These are phyloP conservation scores for Musa beccarii DNA, from an alignment of 176 grass and related monocot species.

Conservation along the genomic window DNA sequence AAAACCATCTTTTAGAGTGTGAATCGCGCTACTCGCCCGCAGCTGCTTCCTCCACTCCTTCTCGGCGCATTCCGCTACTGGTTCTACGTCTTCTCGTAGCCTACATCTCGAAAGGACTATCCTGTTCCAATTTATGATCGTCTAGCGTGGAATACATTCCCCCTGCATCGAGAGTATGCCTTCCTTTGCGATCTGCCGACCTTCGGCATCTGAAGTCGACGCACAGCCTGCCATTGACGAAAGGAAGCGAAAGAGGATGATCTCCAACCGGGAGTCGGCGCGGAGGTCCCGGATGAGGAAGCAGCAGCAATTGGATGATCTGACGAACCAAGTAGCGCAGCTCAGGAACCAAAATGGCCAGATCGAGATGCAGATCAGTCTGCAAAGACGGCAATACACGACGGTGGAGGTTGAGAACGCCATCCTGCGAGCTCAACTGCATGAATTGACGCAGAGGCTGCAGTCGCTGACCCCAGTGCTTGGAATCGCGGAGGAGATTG, in stretches of 20 bases:
- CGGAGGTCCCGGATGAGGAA: conserved; percentile 68
- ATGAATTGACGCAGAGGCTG: conserved; percentile 56
- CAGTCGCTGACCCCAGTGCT: conserved; percentile 68
- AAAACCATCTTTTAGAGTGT: neutral
- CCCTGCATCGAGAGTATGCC: neutral
- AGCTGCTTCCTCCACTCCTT: conserved; percentile 86
- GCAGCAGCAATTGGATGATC: conserved; percentile 84
- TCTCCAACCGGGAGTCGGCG: conserved; percentile 89
- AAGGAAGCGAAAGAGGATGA: conserved; percentile 63
- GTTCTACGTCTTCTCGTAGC: conserved; percentile 98
- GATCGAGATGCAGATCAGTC: conserved; percentile 32
- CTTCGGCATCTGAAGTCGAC: neutral
- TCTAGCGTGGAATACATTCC: neutral
- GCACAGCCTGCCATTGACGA: conserved; percentile 22
- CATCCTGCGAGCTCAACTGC: conserved; percentile 38
- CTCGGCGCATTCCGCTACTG: conserved; percentile 95
- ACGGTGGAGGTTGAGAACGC: conserved; percentile 61
- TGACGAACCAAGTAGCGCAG: conserved; percentile 51
- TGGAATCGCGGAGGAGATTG: conserved; percentile 52
- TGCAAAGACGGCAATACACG: conserved; percentile 32
- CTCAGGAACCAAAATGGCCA: conserved; percentile 63
- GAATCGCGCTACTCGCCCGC: conserved; percentile 22
- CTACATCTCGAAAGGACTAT: neutral
- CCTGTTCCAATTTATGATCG: neutral
- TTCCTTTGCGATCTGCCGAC: neutral